Evolutionary conservation across 2,329 filamentous ascomycete species (phyloP).

Genomic region (Cladophialophora immunda): DNA sequence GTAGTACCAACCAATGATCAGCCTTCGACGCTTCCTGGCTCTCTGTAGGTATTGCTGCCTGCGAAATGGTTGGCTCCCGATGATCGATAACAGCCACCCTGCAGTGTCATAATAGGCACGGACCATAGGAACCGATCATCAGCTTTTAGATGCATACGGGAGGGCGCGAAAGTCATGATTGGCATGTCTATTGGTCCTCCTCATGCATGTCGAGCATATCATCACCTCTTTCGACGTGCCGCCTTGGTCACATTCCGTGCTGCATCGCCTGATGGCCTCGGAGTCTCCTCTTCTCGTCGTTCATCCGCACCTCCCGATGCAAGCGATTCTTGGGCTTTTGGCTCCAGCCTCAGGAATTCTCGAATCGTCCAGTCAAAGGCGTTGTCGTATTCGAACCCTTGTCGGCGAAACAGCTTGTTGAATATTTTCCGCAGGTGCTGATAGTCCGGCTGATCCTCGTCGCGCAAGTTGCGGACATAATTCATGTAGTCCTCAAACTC

Average conservation of each 20-base stretch:
- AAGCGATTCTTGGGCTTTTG: neutral
- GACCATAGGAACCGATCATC: neutral
- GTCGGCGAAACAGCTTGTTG: slow-evolving; percentile 33
- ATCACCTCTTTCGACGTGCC: neutral
- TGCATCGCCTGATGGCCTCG: slow-evolving; percentile 17
- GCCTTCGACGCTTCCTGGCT: too few species aligned
- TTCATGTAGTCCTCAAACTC: slow-evolving; percentile 39
- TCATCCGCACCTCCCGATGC: slow-evolving; percentile 15
- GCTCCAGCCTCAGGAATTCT: slow-evolving; percentile 24
- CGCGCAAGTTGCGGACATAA: slow-evolving; percentile 31
- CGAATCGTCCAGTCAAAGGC: slow-evolving; percentile 41
- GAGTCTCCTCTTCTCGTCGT: slow-evolving; percentile 2
- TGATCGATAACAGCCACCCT: too few species aligned
- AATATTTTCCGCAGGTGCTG: slow-evolving; percentile 35
- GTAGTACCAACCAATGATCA: too few species aligned
- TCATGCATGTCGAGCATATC: neutral
- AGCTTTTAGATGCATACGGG: neutral
- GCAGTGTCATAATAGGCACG: too few species aligned
- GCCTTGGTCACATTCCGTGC: slow-evolving; percentile 4
- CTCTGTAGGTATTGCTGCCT: too few species aligned
- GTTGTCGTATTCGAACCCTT: slow-evolving; percentile 38
- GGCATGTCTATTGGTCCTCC: neutral
- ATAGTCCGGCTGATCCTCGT: slow-evolving; percentile 30
- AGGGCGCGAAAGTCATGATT: neutral
- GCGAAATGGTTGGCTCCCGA: too few species aligned